These are phyloP conservation scores for Suillus paluster DNA, from an alignment of 768 basidiomycete genomes.

Conservation along the genomic window DNA sequence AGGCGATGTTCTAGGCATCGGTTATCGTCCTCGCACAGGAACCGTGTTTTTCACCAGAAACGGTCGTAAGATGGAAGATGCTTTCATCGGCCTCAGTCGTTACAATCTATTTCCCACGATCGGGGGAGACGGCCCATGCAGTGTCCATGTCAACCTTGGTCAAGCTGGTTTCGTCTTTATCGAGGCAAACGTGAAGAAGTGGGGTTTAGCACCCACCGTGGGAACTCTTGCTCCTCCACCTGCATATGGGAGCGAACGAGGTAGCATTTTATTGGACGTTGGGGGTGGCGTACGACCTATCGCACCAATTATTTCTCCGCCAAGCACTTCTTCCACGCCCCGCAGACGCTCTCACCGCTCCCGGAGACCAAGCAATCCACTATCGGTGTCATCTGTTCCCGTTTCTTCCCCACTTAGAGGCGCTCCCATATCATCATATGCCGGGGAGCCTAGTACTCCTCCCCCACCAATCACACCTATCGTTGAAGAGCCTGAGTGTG, in stretches of 20 bases:
- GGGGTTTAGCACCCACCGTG: conserved; percentile 97
- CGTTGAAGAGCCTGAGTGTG: conserved; percentile 59
- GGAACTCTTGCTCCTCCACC: conserved; percentile 98
- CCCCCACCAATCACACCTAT: conserved; percentile 81
- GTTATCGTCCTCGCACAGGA: conserved; percentile 94
- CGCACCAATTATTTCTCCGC: conserved; percentile 46
- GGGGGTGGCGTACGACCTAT: conserved; percentile 49
- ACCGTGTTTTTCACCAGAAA: conserved; percentile 99
- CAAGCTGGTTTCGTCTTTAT: conserved; percentile 99
- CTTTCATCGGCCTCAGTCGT: conserved; percentile 85
- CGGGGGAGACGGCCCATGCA: conserved; percentile 95
- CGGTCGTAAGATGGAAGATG: conserved; percentile 95
- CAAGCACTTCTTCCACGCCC: conserved; percentile 47
- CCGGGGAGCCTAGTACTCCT: conserved; percentile 53
- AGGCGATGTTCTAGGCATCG: conserved; percentile 94
- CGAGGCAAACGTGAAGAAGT: conserved; percentile 99
- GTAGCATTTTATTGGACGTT: conserved; percentile 93
- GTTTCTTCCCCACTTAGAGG: conserved; percentile 70
- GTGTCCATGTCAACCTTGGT: conserved; percentile 95
- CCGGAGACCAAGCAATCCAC: conserved; percentile 53
- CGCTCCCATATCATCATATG: conserved; percentile 46
- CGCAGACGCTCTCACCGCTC: conserved; percentile 59
- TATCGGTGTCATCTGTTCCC: conserved; percentile 38
- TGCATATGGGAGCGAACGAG: conserved; percentile 96
- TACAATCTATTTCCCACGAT: conserved; percentile 98